Evolutionary conservation across 192 early-diverging fungal species (phyloP).

Genomic region (Backusella psychrophila): DNA sequence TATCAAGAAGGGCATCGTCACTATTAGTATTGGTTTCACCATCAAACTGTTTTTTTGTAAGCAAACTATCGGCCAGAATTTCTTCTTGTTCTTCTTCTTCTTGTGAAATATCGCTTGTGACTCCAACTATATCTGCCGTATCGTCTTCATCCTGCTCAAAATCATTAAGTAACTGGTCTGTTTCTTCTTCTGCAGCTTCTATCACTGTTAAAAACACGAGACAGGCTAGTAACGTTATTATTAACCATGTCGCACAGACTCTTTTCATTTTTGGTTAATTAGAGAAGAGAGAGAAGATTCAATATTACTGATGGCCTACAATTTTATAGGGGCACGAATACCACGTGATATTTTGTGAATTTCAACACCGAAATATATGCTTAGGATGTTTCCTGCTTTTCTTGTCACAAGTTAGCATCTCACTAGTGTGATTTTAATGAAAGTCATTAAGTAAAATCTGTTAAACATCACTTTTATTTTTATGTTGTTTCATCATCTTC

Average conservation of each 20-base stretch:
- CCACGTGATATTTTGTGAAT: too few species aligned
- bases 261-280: conserved; percentile 6
- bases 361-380: too few species aligned
- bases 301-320: background rate
- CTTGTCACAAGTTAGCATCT: too few species aligned
- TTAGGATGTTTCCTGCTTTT: too few species aligned
- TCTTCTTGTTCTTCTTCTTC: background rate
- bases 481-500: too few species aligned
- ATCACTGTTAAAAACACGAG: background rate
- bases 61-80: background rate
- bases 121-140: background rate
- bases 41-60: background rate
- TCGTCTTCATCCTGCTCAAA: background rate
- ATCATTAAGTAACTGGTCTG: background rate
- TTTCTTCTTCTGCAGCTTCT: background rate
- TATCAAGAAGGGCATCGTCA: background rate
- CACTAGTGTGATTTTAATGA: too few species aligned
- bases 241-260: background rate
- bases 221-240: background rate
- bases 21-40: background rate
- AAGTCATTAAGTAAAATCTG: too few species aligned
- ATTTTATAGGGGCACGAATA: too few species aligned
- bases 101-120: background rate
- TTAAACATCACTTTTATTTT: too few species aligned
- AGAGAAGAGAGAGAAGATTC: background rate